Conservation (phyloP, 2,329 filamentous ascomycete genomes). For the Colletotrichum sp. region DNA sequence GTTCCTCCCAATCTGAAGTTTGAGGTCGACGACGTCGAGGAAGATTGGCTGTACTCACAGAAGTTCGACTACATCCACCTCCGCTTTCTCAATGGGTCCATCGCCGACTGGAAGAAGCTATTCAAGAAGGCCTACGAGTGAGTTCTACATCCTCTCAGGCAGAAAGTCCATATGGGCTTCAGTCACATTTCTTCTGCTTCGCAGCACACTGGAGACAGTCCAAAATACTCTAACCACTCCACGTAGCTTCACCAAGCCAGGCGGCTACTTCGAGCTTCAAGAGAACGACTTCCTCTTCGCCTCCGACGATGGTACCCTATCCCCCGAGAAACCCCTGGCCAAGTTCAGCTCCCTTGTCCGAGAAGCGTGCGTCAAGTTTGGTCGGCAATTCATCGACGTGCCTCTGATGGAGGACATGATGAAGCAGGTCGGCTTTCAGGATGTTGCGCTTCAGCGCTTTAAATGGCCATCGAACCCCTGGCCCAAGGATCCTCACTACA, state of each 20-base stretch:
- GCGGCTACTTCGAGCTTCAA: constrained; percentile 48
- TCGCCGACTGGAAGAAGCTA: constrained; percentile 56
- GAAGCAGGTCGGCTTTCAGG: constrained; percentile 32
- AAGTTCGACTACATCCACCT: constrained; percentile 65
- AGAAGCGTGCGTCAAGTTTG: constrained; percentile 23
- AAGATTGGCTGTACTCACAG: constrained; percentile 33
- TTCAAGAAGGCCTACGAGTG: constrained; percentile 47
- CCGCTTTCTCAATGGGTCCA: constrained; percentile 56
- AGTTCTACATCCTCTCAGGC: neutral
- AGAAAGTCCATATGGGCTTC: constrained; percentile 26
- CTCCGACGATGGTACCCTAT: constrained; percentile 45
- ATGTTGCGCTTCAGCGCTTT: constrained; percentile 29
- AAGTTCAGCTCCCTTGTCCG: constrained; percentile 24
- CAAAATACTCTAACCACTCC: neutral
- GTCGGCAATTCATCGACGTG: constrained; percentile 26
- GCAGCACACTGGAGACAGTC: neutral
- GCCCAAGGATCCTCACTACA: constrained; percentile 33
- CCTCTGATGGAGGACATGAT: constrained; percentile 25
- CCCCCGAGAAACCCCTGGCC: constrained; percentile 11
- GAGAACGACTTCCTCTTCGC: constrained; percentile 42
- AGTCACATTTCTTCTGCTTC: neutral
- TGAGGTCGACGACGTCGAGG: constrained; percentile 39
- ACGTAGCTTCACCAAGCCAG: constrained; percentile 49
- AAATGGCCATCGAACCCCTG: constrained; percentile 35
- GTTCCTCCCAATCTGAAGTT: constrained; percentile 42